A percentile compares a stretch with the other conserved stretches of the same genome.
phyloP scores from a whole-genome alignment of 306 rosid genomes.

The Sophora flavescens region DNA sequence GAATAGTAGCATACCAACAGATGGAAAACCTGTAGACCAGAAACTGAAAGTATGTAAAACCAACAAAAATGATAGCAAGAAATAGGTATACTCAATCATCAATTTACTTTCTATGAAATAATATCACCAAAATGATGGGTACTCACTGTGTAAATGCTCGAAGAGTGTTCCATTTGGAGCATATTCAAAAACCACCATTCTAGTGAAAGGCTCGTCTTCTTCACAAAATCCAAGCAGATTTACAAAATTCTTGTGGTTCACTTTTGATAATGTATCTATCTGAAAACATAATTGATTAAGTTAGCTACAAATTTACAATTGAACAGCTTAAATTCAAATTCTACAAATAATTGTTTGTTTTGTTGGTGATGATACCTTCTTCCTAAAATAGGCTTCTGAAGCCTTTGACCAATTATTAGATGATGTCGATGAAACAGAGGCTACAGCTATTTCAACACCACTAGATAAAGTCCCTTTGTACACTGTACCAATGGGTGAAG shows the following conservation, averaged over 20 bases:
- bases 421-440: conserved; percentile 61
- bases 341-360: not conserved
- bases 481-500: conserved; percentile 78
- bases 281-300: conserved; percentile 50
- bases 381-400: conserved; percentile 79
- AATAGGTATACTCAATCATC: conserved; percentile 20
- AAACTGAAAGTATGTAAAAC: conserved; percentile 9
- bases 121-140: conserved; percentile 21
- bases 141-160: conserved; percentile 96
- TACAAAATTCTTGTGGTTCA: conserved; percentile 96
- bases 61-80: conserved; percentile 13
- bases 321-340: conserved; percentile 27
- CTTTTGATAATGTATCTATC: conserved; percentile 78
- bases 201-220: conserved; percentile 91
- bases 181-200: conserved; percentile 96
- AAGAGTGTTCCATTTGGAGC: conserved; percentile 94
- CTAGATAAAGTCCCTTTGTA: conserved; percentile 96
- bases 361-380: conserved; percentile 66
- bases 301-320: conserved; percentile 45
- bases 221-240: conserved; percentile 86
- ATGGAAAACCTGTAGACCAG: conserved; percentile 11
- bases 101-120: conserved; percentile 6
- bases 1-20: conserved; percentile 6
- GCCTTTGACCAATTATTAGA: conserved; percentile 71
- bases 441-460: conserved; percentile 96